Conservation (phyloP, 257 asterid species). For the Penstemon davidsonii region DNA sequence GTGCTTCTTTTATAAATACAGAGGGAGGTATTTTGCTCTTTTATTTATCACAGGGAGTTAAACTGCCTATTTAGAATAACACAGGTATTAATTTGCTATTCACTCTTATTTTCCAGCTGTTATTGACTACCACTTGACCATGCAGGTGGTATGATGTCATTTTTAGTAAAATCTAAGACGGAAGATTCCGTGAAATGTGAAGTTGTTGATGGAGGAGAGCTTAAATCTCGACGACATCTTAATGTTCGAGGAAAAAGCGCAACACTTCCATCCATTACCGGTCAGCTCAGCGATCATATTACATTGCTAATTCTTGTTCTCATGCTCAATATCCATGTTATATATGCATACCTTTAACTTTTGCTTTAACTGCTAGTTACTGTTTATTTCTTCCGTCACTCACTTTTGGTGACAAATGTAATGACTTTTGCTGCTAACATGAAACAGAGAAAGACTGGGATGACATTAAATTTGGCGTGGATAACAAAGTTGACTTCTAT, state of each 20-base stretch:
- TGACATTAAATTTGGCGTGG: conserved; percentile 70
- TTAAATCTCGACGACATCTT: conserved; percentile 91
- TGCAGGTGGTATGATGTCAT: conserved; percentile 98
- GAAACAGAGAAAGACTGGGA: conserved; percentile 73
- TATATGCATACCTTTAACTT: conserved; percentile 18
- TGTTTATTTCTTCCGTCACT: conserved; percentile 2
- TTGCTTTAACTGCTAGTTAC: conserved; percentile 22
- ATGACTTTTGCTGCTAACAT: conserved; percentile 14
- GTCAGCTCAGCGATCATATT: conserved; percentile 43
- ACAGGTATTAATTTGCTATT: no score
- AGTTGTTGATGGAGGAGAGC: conserved; percentile 97
- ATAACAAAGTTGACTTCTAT: conserved; percentile 60
- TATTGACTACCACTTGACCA: conserved; percentile 25
- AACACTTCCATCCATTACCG: conserved; percentile 93
- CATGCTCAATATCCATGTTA: conserved; percentile 16
- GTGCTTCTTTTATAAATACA: no score
- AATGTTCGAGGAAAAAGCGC: conserved; percentile 98
- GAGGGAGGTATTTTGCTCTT: no score
- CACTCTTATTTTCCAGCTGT: background rate
- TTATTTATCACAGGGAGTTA: no score
- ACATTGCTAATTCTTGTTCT: background rate
- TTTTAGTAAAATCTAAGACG: conserved; percentile 74
- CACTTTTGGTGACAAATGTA: conserved; percentile 10
- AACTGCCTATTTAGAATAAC: no score
- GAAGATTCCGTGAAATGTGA: conserved; percentile 86